These are phyloP conservation scores for Boletus tomentosulus DNA, from an alignment of 768 basidiomycete species.

Conservation along the genomic window DNA sequence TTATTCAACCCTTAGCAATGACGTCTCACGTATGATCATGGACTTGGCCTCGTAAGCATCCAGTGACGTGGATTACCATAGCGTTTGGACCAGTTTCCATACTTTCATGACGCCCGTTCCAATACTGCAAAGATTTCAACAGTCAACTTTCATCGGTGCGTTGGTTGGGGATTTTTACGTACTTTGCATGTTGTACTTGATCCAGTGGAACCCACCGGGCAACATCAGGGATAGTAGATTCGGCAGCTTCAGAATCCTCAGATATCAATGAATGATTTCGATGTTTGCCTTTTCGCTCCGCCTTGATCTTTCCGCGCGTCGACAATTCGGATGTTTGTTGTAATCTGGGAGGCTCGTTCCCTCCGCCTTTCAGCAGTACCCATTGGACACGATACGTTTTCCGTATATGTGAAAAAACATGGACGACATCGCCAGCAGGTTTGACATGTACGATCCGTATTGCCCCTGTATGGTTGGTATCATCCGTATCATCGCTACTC, in stretches of 20 bases:
- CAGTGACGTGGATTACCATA: slow-evolving; percentile 12
- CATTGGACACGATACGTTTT: slow-evolving; percentile 80
- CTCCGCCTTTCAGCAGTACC: slow-evolving; percentile 61
- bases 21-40: not conserved
- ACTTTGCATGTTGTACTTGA: slow-evolving; percentile 61
- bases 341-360: slow-evolving; percentile 38
- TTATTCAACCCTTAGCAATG: not conserved
- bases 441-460: slow-evolving; percentile 42
- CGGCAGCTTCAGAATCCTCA: slow-evolving; percentile 12
- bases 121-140: slow-evolving; percentile 41
- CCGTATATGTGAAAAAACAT: slow-evolving; percentile 86
- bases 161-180: slow-evolving; percentile 27
- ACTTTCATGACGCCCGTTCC: slow-evolving; percentile 73
- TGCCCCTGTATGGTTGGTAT: not conserved
- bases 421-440: slow-evolving; percentile 62
- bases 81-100: slow-evolving; percentile 52
- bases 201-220: slow-evolving; percentile 51
- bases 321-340: slow-evolving; percentile 4
- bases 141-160: not conserved
- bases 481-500: not conserved
- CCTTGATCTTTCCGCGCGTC: slow-evolving; percentile 8
- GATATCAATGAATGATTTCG: slow-evolving; percentile 6
- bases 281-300: slow-evolving; percentile 7
- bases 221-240: slow-evolving; percentile 6
- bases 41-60: not conserved